Percentiles rank a stretch among this genome's conserved stretches.
Evolutionary conservation across 441 rosid genomes (phyloP).

Genomic region (Syzygium malaccense): DNA sequence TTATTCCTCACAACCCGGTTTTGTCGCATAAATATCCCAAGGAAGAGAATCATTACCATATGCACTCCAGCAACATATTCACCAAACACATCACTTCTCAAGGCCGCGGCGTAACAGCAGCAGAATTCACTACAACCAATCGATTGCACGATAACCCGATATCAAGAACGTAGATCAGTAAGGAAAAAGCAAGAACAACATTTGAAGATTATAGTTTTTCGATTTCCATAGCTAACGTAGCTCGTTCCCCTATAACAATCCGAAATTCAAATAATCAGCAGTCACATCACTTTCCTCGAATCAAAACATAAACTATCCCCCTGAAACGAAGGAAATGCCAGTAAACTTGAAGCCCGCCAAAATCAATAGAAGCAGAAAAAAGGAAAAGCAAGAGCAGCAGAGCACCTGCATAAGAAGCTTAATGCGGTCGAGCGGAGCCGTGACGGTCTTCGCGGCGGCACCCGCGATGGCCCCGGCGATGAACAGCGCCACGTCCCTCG

Average conservation of each 20-base stretch:
- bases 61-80: background rate
- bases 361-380: background rate
- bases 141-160: background rate
- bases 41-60: background rate
- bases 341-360: background rate
- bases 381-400: background rate
- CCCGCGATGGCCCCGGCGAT: slow-evolving; percentile 92
- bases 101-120: background rate
- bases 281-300: background rate
- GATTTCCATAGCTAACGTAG: background rate
- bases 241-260: background rate
- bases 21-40: background rate
- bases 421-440: slow-evolving; percentile 95
- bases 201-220: background rate
- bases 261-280: background rate
- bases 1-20: background rate
- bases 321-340: slow-evolving; percentile 12
- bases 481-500: slow-evolving; percentile 67
- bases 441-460: slow-evolving; percentile 87
- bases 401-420: slow-evolving; percentile 93
- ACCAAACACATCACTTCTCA: background rate
- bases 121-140: background rate
- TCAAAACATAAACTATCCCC: background rate
- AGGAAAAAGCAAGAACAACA: background rate
- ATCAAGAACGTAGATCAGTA: background rate